A percentile compares a stretch with the other conserved stretches of the same genome.
Evolutionary conservation across 306 rosid genomes (phyloP).

Genomic region (peach (Prunus persica)): Prunus_persica_NCBIv2 NC_034013.1:8791001-8791500

Average conservation of each 20-base stretch:
- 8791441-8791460: background rate
- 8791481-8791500: slow-evolving; percentile 1
- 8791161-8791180: background rate
- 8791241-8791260: background rate
- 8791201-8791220: background rate
- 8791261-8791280: background rate
- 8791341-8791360: background rate
- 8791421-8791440: background rate
- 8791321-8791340: background rate
- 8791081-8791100: background rate
- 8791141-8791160: background rate
- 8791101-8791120: background rate
- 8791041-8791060: background rate
- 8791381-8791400: background rate
- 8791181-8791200: background rate
- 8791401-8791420: background rate
- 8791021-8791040: background rate
- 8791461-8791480: background rate
- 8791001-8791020: background rate
- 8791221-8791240: background rate
- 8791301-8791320: background rate
- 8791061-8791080: background rate
- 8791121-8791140: background rate
- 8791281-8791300: background rate
- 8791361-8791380: background rate